Base-by-base conservation (phyloP, 345 rosid species). In the Xanthoceras sorbifolium region DNA sequence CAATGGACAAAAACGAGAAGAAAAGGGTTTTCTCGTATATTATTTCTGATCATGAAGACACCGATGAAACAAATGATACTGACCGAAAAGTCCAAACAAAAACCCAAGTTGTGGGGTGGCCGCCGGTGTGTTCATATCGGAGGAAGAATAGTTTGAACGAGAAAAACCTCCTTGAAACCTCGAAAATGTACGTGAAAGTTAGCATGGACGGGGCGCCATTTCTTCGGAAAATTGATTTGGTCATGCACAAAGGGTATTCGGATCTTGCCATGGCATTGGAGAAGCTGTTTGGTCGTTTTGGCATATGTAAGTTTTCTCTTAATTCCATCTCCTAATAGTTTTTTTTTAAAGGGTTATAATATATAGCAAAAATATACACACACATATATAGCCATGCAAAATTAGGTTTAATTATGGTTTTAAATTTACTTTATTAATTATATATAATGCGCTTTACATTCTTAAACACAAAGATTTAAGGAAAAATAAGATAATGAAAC, bases 81-180 rank as follows among this genome's bases (percentile, higher is more conserved):
- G 87, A 57, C 74, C 72, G 18, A 76, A 84, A 77, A 82, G 31
- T 63, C 48, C 67, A 76, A 14, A 77, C 83, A 9, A 90, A 86
- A 87, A 83, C 82, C 72, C 94, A 86, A 67, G 94, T 92, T 17
- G 98, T 93, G 61, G 99, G 99, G 64, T 95, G 99, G 99, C 99
- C 99, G 0, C 99, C 99, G 67, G 90, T 95, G 81, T 89, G 99
- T 68, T 88, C 92, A 17, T 90, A 92, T 80, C 77, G 98, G 79
- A 92, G 46, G 77, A 91, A 86, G 88, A 89, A 89, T 52, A 89
- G 89, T 20, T 80, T 83, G 34, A 67, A 70, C 6, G 89, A 80
- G 22, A 78, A 78, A 59, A 82, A 76, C 17, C 22, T 52, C 5
- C 31, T 8, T 0, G 81, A 76, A 40, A 42, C 81, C 18, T 84